These are phyloP conservation scores for Talaromyces sp. DNA, from an alignment of 2,329 filamentous ascomycete species.

Conservation along the genomic window DNA sequence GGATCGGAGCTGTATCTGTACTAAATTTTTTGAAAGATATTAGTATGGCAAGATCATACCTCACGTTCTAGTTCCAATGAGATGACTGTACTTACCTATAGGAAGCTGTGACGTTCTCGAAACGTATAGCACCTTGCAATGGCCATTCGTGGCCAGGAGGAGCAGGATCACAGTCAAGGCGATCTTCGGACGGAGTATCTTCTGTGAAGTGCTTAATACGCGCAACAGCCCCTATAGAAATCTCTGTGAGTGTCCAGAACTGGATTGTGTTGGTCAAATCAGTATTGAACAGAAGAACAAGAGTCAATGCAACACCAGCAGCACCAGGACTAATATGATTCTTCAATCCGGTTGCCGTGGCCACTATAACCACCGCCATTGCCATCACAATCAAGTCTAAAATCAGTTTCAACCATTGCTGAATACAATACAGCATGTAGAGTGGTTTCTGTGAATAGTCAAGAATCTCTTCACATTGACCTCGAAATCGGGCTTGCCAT, in stretches of 20 bases:
- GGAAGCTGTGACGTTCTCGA: background rate
- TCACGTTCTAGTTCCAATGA: background rate
- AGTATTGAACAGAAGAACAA: constrained; percentile 53
- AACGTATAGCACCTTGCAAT: background rate
- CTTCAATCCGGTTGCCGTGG: constrained; percentile 45
- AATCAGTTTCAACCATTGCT: constrained; percentile 56
- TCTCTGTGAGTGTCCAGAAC: constrained; percentile 58
- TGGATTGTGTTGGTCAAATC: constrained; percentile 49
- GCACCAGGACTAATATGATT: constrained; percentile 46
- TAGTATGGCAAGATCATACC: background rate
- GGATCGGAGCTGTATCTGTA: constrained; percentile 31
- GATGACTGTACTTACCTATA: background rate
- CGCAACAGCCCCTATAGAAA: constrained; percentile 55
- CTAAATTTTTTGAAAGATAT: constrained; percentile 17
- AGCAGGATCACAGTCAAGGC: background rate
- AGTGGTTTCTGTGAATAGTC: constrained; percentile 56
- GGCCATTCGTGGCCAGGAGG: background rate
- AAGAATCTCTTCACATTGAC: constrained; percentile 48
- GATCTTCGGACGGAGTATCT: constrained; percentile 33
- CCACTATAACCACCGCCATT: constrained; percentile 49
- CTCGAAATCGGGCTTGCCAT: constrained; percentile 46
- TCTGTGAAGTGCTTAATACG: constrained; percentile 53
- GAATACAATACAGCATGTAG: constrained; percentile 56
- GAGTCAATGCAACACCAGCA: constrained; percentile 54
- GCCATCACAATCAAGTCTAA: constrained; percentile 51